Base-by-base conservation (phyloP, 169 alveolate genomes). In the Plasmodium ovale region DNA sequence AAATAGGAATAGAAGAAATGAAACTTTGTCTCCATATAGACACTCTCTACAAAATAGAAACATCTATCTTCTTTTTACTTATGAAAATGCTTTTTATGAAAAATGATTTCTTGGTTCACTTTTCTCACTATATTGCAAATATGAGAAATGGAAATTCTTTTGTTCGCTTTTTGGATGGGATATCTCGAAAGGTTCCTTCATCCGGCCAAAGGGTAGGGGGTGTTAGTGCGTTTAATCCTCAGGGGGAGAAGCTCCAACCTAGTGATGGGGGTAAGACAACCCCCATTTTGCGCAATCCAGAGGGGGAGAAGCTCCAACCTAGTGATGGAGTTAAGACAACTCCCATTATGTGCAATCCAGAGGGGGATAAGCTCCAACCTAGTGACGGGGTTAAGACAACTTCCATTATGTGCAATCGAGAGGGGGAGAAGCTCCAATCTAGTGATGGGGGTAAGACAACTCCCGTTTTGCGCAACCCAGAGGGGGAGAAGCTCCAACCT, bases 1-100 rank as follows among this genome's bases (percentile, higher is more conserved):
- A 82, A 70, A 58, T 82, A 1, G 90, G 90, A n/a, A 70, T 82
- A 19, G 85, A 82, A 71, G 90, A 82, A 42, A 67, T 67, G 6
- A 67, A 82, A 42, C 64, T 49, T 62, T 82, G 85, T 31, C 44
- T 82, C 37, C 82, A 82, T 29, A 31, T 82, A 29, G 62, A 82
- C 31, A 37, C 84, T 29, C 21, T 82, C 33, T 82, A 37, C 33
- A 64, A 59, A 16, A 29, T 65, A 39, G 90, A 82, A 16, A 47
- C 90, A 10, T 82, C 90, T 12, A 59, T 65, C 21, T 82, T 82
- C 37, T 82, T 82, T 70, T 1, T 51, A 10, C 35, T 82, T 25
- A 82, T 82, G 27, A 49, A 59, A 58, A 82, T 82, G 90, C 71
- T 82, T 2, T 82, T 82, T 56, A 23, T 68, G 51, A 82, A 82